phyloP scores from a whole-genome alignment of 768 basidiomycete genomes.

The Podaxis rugospora region DNA sequence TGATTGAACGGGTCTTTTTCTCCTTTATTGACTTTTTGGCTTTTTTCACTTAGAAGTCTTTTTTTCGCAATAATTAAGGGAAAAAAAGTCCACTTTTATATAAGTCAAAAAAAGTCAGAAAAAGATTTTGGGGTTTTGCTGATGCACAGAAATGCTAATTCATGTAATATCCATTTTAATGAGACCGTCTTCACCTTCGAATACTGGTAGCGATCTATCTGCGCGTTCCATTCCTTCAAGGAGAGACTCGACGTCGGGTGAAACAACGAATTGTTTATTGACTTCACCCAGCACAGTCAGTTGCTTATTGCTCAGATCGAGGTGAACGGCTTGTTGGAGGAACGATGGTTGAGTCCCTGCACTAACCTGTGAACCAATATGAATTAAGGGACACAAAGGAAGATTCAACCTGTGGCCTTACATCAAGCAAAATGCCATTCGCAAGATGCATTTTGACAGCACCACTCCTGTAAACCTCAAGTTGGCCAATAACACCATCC shows the following conservation, averaged over 20 bases:
- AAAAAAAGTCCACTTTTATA: too few relatives aligned
- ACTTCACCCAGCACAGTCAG: slow-evolving; percentile 81
- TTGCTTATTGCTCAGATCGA: slow-evolving; percentile 56
- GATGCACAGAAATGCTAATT: background rate
- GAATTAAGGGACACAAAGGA: background rate
- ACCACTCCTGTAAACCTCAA: slow-evolving; percentile 85
- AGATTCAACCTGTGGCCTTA: slow-evolving; percentile 32
- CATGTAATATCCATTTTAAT: slow-evolving; percentile 46
- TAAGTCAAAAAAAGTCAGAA: too few relatives aligned
- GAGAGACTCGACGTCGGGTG: slow-evolving; percentile 78
- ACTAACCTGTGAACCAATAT: slow-evolving; percentile 50
- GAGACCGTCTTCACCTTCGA: slow-evolving; percentile 42
- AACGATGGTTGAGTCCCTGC: slow-evolving; percentile 84
- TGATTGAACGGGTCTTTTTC: too few relatives aligned
- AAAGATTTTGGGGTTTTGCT: too few relatives aligned
- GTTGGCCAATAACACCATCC: slow-evolving; percentile 78
- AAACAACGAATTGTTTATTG: slow-evolving; percentile 77
- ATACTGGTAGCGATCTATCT: slow-evolving; percentile 28
- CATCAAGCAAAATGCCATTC: slow-evolving; percentile 81
- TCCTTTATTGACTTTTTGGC: too few relatives aligned
- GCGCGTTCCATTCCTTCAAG: slow-evolving; percentile 59
- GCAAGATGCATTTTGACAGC: slow-evolving; percentile 80
- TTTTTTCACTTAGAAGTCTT: too few relatives aligned
- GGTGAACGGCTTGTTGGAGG: slow-evolving; percentile 78
- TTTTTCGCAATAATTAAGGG: too few relatives aligned